phyloP scores from a whole-genome alignment of 2,329 filamentous ascomycete species.

The Pseudocercospora cruenta region DNA sequence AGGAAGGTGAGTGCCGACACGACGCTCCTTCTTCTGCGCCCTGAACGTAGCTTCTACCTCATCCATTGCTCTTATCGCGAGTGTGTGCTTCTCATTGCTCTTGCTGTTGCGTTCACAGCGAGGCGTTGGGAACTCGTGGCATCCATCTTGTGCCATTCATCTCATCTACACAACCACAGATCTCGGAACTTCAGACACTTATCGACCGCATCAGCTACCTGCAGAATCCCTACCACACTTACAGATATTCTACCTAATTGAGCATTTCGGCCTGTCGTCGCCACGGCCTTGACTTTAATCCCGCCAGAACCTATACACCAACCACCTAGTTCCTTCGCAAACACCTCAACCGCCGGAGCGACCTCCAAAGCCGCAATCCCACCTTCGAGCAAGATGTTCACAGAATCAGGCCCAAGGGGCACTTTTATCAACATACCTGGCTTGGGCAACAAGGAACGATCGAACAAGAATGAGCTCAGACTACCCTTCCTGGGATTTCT shows the following conservation, averaged over 20 bases:
- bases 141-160: neutral
- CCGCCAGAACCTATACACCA: constrained; percentile 3
- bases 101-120: constrained; percentile 21
- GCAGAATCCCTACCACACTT: constrained; percentile 6
- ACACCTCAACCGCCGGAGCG: constrained; percentile 5
- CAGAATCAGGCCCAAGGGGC: constrained; percentile 38
- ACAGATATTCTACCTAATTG: constrained; percentile 4
- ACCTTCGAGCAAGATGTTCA: constrained; percentile 42
- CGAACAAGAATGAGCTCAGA: constrained; percentile 41
- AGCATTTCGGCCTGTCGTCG: neutral
- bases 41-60: neutral
- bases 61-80: constrained; percentile 3
- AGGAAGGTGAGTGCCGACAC: neutral
- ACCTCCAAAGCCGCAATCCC: constrained; percentile 10
- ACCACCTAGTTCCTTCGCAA: constrained; percentile 4
- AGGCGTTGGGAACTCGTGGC: constrained; percentile 16
- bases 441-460: constrained; percentile 16
- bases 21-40: neutral
- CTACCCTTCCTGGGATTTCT: constrained; percentile 48
- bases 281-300: constrained; percentile 5
- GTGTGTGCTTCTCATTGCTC: neutral
- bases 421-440: constrained; percentile 35
- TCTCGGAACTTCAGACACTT: constrained; percentile 15
- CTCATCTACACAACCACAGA: neutral
- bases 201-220: constrained; percentile 23